Evolutionary conservation across 805 yeast species (phyloP).

Genomic region (Barnettozyma pratensis): DNA sequence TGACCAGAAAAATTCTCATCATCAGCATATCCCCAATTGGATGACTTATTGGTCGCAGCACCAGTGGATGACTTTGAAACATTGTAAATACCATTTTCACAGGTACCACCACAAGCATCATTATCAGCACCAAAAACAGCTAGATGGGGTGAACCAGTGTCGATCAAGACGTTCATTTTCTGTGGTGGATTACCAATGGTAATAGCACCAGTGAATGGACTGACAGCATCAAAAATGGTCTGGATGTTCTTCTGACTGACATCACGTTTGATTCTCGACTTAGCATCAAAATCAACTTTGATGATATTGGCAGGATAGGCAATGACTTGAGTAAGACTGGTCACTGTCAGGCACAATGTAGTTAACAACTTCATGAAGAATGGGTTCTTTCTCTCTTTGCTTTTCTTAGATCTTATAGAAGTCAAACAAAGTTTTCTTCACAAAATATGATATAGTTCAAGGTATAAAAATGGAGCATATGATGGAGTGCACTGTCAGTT

Average conservation of each 20-base stretch:
- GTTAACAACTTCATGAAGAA: background rate
- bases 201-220: constrained; percentile 1
- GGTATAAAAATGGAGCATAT: background rate
- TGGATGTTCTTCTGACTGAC: background rate
- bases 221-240: background rate
- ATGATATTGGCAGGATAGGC: background rate
- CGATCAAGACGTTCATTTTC: constrained; percentile 8
- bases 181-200: constrained; percentile 17
- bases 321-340: background rate
- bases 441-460: background rate
- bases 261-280: background rate
- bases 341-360: background rate
- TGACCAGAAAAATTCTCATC: constrained; percentile 7
- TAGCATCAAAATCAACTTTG: background rate
- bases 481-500: background rate
- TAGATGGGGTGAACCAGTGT: constrained; percentile 18
- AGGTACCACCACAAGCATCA: constrained; percentile 2
- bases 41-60: constrained; percentile 3
- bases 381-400: background rate
- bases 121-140: constrained; percentile 1
- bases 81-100: constrained; percentile 1
- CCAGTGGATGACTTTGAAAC: constrained; percentile 5
- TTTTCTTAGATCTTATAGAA: too few species aligned
- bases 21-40: constrained; percentile 6
- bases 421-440: too few species aligned